A percentile compares a stretch with the other conserved stretches of the same genome.
Conservation (phyloP, 2,329 filamentous ascomycete species). For the Fusarium tuaranense region DNA sequence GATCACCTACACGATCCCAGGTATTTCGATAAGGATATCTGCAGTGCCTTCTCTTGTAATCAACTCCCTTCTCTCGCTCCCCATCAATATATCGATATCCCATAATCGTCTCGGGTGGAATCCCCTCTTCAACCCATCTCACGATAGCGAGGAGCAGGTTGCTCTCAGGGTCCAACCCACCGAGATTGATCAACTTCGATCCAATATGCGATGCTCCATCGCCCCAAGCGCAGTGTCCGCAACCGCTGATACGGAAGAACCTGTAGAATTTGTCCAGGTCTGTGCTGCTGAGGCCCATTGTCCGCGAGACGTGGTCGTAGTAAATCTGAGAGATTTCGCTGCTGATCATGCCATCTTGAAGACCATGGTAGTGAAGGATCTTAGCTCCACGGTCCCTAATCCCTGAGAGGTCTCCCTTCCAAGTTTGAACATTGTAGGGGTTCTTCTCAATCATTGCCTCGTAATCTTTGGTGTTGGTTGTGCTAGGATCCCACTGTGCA, state of each 20-base stretch:
- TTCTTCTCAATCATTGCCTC: constrained; percentile 46
- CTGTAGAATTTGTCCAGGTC: constrained; percentile 62
- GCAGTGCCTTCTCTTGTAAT: constrained; percentile 32
- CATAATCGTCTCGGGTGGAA: constrained; percentile 55
- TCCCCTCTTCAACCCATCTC: constrained; percentile 59
- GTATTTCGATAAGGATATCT: constrained; percentile 29
- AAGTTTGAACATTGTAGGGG: constrained; percentile 43
- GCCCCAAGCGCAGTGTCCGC: constrained; percentile 63
- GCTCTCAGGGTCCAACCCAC: constrained; percentile 48
- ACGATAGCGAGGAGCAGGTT: constrained; percentile 63
- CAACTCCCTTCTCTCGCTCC: constrained; percentile 8
- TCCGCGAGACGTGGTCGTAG: constrained; percentile 41
- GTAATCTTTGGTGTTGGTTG: constrained; percentile 54
- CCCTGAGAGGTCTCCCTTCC: constrained; percentile 52
- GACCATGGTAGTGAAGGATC: constrained; percentile 61
- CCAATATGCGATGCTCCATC: constrained; percentile 55
- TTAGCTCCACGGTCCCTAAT: constrained; percentile 56
- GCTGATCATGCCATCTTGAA: constrained; percentile 36
- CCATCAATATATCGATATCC: constrained; percentile 47
- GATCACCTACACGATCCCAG: background rate
- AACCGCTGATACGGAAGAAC: constrained; percentile 61
- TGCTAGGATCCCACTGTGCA: constrained; percentile 43
- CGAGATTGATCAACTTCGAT: constrained; percentile 34
- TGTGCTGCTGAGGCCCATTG: constrained; percentile 40
- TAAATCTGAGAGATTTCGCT: constrained; percentile 42